Evolutionary conservation across 768 basidiomycete genomes (phyloP), one percentile per base, ranked within the genome.

Genomic region (Mycena floridula): DNA sequence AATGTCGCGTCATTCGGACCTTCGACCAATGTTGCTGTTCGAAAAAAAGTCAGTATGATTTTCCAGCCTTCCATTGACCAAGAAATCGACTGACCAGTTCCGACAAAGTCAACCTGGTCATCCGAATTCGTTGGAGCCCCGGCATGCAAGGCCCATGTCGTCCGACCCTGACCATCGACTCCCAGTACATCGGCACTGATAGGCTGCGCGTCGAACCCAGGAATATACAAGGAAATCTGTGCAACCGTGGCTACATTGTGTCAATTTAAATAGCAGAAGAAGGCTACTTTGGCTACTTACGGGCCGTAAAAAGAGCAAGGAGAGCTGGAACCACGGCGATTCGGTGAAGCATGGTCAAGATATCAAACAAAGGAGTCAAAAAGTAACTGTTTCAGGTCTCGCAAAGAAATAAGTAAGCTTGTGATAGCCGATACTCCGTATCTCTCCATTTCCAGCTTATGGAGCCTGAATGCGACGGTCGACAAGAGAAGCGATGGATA

Each of bases 191-290:
- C 59, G 35, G 66, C 72, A 42, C 68, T 66, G 32, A 73, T 48
- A 7, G 69, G 67, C 53, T 69, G 69, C 15, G 66, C 63, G 45
- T 74, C 67, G 42, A 72, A 70, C 24, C 64, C 70, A 1, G 71
- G 73, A 43, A 77, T 60, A 46, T 63, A 72, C 28, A 74, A 53
- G n/a, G 74, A 69, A 0, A 63, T 66, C 45, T 64, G 55, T 4
- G 62, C 64, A 18, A 44, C 44, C 11, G 53, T 59, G 41, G 46
- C 63, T 63, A 45, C 15, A 27, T 40, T 15, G 37, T 18, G 4
- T 21, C 21, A 18, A 18, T 24, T 11, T 36, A 27, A 20, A 46
- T 11, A 45, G 43, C 38, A 26, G 40, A 39, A n/a, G 39, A 36
- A 45, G n/a, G n/a, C n/a, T n/a, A n/a, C n/a, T n/a, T n/a, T n/a